Conservation (phyloP, 2,329 filamentous ascomycete genomes). For the Tolypocladium inflatum region DNA sequence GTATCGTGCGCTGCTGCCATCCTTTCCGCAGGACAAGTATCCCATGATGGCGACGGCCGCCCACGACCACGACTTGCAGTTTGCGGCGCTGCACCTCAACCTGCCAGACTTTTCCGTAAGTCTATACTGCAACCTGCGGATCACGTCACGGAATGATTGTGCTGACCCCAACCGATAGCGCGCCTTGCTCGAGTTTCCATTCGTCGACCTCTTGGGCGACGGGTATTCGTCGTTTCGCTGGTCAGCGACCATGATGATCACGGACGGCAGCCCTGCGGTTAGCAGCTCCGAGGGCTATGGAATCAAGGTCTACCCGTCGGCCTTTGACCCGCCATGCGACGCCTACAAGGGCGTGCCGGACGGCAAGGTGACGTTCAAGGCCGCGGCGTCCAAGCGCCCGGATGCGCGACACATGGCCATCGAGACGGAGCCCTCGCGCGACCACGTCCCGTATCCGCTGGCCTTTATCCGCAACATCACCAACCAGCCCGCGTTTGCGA, state of each 20-base stretch:
- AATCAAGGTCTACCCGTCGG: constrained; percentile 27
- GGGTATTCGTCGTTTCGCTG: constrained; percentile 42
- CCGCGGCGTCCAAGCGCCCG: constrained; percentile 13
- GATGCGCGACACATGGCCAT: constrained; percentile 4
- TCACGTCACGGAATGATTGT: not conserved
- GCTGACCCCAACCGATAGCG: constrained; percentile 26
- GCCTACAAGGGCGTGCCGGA: constrained; percentile 25
- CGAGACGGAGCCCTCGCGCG: constrained; percentile 1
- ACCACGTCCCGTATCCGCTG: constrained; percentile 21
- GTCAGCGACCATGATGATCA: constrained; percentile 36
- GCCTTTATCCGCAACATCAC: constrained; percentile 39
- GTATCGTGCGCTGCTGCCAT: constrained; percentile 35
- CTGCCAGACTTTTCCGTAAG: not conserved
- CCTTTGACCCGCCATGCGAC: constrained; percentile 37
- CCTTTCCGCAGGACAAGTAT: constrained; percentile 41
- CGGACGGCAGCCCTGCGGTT: constrained; percentile 31
- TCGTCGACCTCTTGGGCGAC: constrained; percentile 42
- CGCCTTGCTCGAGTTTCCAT: constrained; percentile 43
- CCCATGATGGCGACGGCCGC: constrained; percentile 40
- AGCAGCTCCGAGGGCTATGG: constrained; percentile 36
- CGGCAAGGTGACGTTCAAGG: constrained; percentile 7
- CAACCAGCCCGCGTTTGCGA: constrained; percentile 39
- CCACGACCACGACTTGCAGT: constrained; percentile 38
- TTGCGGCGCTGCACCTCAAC: not conserved
- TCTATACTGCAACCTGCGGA: not conserved